Evolutionary conservation across 805 yeast genomes (phyloP).

Genomic region (Cyberlindnera xishuangbannaensis): DNA sequence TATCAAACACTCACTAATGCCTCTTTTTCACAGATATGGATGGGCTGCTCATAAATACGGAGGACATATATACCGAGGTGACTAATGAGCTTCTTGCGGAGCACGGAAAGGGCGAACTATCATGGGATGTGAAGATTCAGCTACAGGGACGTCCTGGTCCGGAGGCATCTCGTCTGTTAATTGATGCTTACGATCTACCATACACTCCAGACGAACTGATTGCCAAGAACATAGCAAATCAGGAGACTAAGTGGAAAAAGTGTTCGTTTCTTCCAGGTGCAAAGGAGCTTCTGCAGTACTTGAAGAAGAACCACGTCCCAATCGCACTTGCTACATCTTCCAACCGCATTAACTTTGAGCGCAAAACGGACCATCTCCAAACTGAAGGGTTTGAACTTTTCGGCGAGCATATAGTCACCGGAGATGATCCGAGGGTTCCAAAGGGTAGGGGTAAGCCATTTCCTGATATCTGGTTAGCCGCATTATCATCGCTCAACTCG

Average conservation of each 20-base stretch:
- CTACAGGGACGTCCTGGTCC: slow-evolving; percentile 91
- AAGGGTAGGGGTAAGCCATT: slow-evolving; percentile 87
- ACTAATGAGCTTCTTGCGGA: slow-evolving; percentile 58
- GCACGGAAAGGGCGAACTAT: slow-evolving; percentile 71
- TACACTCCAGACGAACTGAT: slow-evolving; percentile 61
- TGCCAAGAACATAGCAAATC: slow-evolving; percentile 46
- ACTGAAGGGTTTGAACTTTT: slow-evolving; percentile 59
- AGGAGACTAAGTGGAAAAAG: slow-evolving; percentile 48
- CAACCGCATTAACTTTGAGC: slow-evolving; percentile 47
- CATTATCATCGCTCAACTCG: slow-evolving; percentile 66
- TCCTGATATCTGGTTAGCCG: slow-evolving; percentile 89
- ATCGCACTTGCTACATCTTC: slow-evolving; percentile 92
- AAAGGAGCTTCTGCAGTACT: slow-evolving; percentile 50
- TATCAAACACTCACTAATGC: neutral
- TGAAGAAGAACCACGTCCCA: slow-evolving; percentile 55
- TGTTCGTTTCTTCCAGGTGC: slow-evolving; percentile 83
- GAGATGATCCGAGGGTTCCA: slow-evolving; percentile 82
- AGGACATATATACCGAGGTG: slow-evolving; percentile 82
- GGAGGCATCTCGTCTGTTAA: slow-evolving; percentile 42
- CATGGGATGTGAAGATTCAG: slow-evolving; percentile 86
- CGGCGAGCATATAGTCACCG: slow-evolving; percentile 66
- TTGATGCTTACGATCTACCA: slow-evolving; percentile 65
- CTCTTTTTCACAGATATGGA: slow-evolving; percentile 78
- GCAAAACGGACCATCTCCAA: slow-evolving; percentile 65
- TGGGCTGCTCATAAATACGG: slow-evolving; percentile 88